A percentile compares a stretch with the other conserved stretches of the same genome.
phyloP scores from a whole-genome alignment of 129 eudicot species.

The Oenanthe sinensis region DNA sequence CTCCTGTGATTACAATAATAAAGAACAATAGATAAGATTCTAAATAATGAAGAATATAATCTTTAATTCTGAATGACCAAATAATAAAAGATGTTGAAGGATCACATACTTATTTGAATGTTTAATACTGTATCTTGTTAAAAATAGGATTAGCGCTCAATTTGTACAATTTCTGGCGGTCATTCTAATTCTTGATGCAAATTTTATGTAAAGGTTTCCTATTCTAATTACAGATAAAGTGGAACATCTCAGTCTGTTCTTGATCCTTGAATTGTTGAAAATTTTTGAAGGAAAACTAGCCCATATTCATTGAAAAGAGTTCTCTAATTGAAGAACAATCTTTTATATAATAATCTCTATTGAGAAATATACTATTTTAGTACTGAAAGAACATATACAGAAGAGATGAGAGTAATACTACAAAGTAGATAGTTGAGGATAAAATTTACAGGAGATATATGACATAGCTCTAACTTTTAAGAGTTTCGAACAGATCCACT shows the following conservation, averaged over 20 bases:
- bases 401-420: background rate
- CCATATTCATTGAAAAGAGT: background rate
- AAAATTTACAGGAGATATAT: background rate
- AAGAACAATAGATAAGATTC: background rate
- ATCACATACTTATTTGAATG: background rate
- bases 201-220: background rate
- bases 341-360: background rate
- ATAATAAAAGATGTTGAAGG: background rate
- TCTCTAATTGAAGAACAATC: background rate
- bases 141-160: background rate
- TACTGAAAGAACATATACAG: background rate
- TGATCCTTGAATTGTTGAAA: background rate
- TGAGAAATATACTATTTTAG: background rate
- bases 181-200: background rate
- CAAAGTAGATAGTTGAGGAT: background rate
- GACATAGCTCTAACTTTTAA: background rate
- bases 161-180: background rate
- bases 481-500: background rate
- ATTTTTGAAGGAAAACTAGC: background rate
- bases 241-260: background rate
- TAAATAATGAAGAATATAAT: background rate
- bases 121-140: background rate
- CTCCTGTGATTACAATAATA: constrained; percentile 20
- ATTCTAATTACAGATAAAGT: background rate
- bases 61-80: background rate